A percentile compares a stretch with the other conserved stretches of the same genome.
These are phyloP conservation scores for Pseudogymnoascus sp. DNA, from an alignment of 2,329 filamentous ascomycete species.

Conservation along the genomic window DNA sequence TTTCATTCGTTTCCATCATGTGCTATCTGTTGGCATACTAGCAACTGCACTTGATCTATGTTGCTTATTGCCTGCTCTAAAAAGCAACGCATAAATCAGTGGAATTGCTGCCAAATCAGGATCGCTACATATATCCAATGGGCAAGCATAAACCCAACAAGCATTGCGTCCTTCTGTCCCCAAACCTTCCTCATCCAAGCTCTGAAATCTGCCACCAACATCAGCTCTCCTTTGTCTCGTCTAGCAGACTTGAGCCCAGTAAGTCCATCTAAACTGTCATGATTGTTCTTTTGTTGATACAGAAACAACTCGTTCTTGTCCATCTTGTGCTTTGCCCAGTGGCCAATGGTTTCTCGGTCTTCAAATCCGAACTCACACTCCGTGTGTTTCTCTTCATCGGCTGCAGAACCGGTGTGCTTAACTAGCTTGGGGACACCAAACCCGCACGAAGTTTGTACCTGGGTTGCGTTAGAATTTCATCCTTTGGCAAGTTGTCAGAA, in stretches of 20 bases:
- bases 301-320: conserved; percentile 40
- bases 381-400: conserved; percentile 26
- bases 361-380: conserved; percentile 32
- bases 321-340: conserved; percentile 41
- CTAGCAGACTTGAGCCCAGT: conserved; percentile 47
- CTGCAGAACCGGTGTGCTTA: conserved; percentile 15
- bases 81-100: neutral
- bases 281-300: conserved; percentile 51
- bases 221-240: conserved; percentile 37
- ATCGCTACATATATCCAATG: conserved; percentile 1
- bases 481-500: neutral
- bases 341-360: conserved; percentile 47
- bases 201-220: conserved; percentile 35
- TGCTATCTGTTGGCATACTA: neutral
- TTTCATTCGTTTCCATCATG: neutral
- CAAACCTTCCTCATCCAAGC: conserved; percentile 13
- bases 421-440: conserved; percentile 50
- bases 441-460: conserved; percentile 57
- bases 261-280: conserved; percentile 48
- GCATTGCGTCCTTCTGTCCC: conserved; percentile 9
- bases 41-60: neutral
- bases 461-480: neutral
- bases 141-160: conserved; percentile 10
- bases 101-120: neutral
- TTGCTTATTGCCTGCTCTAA: neutral